Percentiles rank a stretch among this genome's conserved stretches.
Evolutionary conservation across 2,329 filamentous ascomycete species (phyloP).

Genomic region (Aspergillus fischeri): DNA sequence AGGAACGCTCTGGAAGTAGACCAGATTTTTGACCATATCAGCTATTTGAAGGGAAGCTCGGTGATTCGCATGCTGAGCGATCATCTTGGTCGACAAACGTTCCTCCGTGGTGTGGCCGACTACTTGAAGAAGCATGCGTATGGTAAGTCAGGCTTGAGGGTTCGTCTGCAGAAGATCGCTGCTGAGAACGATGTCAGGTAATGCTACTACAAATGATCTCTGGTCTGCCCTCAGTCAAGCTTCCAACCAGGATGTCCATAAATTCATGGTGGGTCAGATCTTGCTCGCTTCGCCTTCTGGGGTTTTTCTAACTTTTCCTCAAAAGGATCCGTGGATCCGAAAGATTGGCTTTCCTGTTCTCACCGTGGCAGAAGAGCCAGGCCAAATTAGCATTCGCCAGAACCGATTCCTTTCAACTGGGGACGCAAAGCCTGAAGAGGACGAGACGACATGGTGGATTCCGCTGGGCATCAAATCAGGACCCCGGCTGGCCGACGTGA

Average conservation of each 20-base stretch:
- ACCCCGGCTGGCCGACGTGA: slow-evolving; percentile 57
- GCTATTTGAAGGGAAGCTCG: slow-evolving; percentile 93
- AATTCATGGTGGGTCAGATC: slow-evolving; percentile 63
- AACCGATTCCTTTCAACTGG: slow-evolving; percentile 87
- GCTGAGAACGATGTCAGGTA: slow-evolving; percentile 36
- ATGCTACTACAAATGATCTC: slow-evolving; percentile 86
- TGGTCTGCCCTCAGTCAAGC: slow-evolving; percentile 86
- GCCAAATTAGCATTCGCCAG: slow-evolving; percentile 78
- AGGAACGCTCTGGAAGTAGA: slow-evolving; percentile 92
- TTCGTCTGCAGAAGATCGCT: not conserved
- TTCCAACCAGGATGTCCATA: slow-evolving; percentile 79
- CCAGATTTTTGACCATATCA: slow-evolving; percentile 96
- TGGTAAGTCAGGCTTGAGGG: slow-evolving; percentile 43
- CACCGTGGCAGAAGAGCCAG: slow-evolving; percentile 76
- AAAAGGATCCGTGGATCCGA: slow-evolving; percentile 76
- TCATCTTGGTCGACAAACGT: slow-evolving; percentile 81
- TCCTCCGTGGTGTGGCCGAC: slow-evolving; percentile 82
- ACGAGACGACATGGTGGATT: slow-evolving; percentile 92
- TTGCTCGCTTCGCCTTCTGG: not conserved
- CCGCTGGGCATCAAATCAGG: slow-evolving; percentile 82
- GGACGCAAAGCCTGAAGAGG: slow-evolving; percentile 85
- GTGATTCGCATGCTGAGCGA: slow-evolving; percentile 94
- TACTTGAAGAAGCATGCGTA: slow-evolving; percentile 89
- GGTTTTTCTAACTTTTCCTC: slow-evolving; percentile 7
- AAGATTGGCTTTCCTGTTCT: slow-evolving; percentile 93